Evolutionary conservation across 441 rosid genomes (phyloP), one percentile per base, ranked within the genome.

Genomic region (Populus hybrid): DNA sequence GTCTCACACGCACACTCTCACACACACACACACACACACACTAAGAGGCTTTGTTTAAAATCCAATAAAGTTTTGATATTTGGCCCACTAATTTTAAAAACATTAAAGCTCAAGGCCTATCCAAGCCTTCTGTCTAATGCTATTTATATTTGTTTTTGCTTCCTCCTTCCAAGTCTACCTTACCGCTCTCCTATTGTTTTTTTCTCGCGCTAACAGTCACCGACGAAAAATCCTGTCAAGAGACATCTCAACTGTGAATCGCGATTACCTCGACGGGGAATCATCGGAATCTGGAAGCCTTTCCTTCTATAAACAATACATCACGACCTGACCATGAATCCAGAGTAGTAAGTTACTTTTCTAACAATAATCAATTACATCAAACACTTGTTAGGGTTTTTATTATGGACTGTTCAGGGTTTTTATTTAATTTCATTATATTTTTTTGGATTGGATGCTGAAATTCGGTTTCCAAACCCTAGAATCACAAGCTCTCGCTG

Each of bases 281-380:
- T 36, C 57, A 35, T 36, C 59, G 26, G 1, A 50, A 74, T 70
- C 74, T 59, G 59, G 79, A 21, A 42, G 36, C 38, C 19, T 59
- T 11, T 9, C 34, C 9, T 35, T 35, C 36, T 26, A 35, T 35
- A 35, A 7, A 0, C 6, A 35, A 35, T 6, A 5, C 9, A 61
- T 12, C 6, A n/a, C 63, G 9, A 35, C 34, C 7, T 50, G 50
- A 70, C 28, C 19, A 77, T 70, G 75, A 77, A 63, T 70, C 74
- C 75, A 1, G 79, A 77, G 63, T 77, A 70, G 75, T 61, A 63
- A 63, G 79, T 63, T 63, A 8, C 50, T 19, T 28, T 50, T 5
- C 28, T 35, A 35, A 35, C 38, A 30, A 11, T 34, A 32, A 0
- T 69, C 9, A 14, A 19, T 53, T n/a, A 61, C 23, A 61, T 61